Percentiles rank a stretch among this genome's conserved stretches.
Evolutionary conservation across 768 basidiomycete genomes (phyloP).

Genomic region (Trametes villosa): DNA sequence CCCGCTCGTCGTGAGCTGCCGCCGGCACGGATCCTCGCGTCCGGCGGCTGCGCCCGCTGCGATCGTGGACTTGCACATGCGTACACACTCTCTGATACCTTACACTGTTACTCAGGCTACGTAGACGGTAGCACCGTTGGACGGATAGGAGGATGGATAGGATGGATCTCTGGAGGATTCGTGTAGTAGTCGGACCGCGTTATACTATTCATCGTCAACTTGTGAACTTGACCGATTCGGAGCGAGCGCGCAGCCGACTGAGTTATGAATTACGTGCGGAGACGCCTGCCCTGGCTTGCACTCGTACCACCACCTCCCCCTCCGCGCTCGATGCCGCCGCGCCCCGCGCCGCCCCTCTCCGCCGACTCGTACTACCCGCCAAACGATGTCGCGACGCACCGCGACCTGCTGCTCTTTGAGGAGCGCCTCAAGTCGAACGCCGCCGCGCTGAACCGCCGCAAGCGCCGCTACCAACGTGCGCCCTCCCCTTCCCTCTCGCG

Average conservation of each 20-base stretch:
- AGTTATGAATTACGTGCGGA: background rate
- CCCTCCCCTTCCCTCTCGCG: constrained; percentile 23
- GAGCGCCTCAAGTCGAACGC: constrained; percentile 96
- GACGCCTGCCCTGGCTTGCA: background rate
- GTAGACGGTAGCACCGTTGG: background rate
- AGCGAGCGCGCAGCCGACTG: too few relatives aligned
- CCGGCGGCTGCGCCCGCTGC: background rate
- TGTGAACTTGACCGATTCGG: background rate
- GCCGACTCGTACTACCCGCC: constrained; percentile 57
- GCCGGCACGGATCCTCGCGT: background rate
- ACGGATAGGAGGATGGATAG: background rate
- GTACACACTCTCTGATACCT: constrained; percentile 6
- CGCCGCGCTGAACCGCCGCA: constrained; percentile 74
- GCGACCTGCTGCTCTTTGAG: constrained; percentile 91
- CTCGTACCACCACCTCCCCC: constrained; percentile 3
- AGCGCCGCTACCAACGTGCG: constrained; percentile 82
- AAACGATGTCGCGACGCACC: constrained; percentile 78
- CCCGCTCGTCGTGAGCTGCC: background rate
- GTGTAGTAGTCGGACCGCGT: constrained; percentile 7
- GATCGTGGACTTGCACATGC: constrained; percentile 1
- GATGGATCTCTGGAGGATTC: constrained; percentile 14
- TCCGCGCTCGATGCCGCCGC: constrained; percentile 11
- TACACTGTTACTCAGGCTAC: too few relatives aligned
- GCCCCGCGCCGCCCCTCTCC: constrained; percentile 7
- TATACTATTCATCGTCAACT: background rate